A percentile compares a stretch with the other conserved stretches of the same genome.
phyloP scores from a whole-genome alignment of 371 early-diverging fungal species.

The Apophysomyces trapeziformis region DNA sequence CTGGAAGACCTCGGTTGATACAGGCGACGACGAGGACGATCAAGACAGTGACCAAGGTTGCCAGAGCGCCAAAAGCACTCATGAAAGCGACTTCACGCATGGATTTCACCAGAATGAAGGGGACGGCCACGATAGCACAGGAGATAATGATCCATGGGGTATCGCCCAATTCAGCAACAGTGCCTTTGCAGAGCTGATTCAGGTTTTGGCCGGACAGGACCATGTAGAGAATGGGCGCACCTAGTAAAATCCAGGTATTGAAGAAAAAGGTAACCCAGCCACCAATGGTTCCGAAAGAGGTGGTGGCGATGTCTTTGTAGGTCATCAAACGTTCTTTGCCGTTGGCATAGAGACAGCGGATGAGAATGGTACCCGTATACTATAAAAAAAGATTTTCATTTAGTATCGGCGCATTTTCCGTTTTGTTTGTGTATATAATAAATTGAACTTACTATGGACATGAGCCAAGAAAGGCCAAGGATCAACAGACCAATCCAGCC shows the following conservation, averaged over 20 bases:
- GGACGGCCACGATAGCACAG: conserved; percentile 54
- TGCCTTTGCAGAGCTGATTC: conserved; percentile 58
- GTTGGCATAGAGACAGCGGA: conserved; percentile 37
- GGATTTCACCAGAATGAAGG: conserved; percentile 59
- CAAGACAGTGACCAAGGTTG: conserved; percentile 52
- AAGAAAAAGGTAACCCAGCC: conserved; percentile 56
- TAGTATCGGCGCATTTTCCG: conserved; percentile 1
- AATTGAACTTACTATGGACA: conserved; percentile 49
- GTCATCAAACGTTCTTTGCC: conserved; percentile 42
- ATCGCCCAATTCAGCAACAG: conserved; percentile 35
- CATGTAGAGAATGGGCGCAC: conserved; percentile 60
- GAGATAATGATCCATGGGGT: conserved; percentile 70
- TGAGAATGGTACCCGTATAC: conserved; percentile 38
- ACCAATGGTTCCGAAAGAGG: conserved; percentile 38
- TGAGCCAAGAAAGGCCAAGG: conserved; percentile 75
- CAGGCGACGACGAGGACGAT: conserved; percentile 51
- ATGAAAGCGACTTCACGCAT: conserved; percentile 67
- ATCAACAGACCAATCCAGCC: conserved; percentile 82
- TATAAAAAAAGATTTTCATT: conserved; percentile 33
- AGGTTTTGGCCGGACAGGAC: conserved; percentile 59
- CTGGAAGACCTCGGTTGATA: conserved; percentile 27
- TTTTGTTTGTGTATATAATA: too few relatives aligned
- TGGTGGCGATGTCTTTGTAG: conserved; percentile 44
- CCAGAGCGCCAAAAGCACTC: conserved; percentile 65
- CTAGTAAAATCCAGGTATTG: conserved; percentile 60